Conservation (phyloP, 257 asterid genomes). For the Ballota nigra region DNA sequence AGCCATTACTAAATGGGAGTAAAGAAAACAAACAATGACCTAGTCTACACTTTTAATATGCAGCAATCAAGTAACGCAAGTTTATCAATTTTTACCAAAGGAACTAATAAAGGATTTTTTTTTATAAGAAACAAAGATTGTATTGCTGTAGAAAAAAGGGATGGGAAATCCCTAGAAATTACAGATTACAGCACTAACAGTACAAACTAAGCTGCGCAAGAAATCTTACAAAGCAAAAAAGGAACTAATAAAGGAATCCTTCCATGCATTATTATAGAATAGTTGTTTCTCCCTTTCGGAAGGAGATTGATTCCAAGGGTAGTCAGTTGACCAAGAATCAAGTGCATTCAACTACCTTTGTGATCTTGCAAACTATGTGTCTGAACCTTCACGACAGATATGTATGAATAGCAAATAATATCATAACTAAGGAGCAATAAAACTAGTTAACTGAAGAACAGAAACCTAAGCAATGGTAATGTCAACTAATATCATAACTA, state of each 20-base stretch:
- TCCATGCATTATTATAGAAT: neutral
- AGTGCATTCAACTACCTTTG: neutral
- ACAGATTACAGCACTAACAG: no score
- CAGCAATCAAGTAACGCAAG: neutral
- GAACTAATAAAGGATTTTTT: no score
- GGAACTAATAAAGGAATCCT: neutral
- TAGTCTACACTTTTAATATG: neutral
- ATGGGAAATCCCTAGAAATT: no score
- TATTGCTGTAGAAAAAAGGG: no score
- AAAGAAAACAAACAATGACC: neutral
- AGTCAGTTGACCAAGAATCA: neutral
- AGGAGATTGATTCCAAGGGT: neutral
- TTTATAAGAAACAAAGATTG: no score
- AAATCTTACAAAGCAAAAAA: no score
- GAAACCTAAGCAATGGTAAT: neutral
- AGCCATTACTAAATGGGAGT: neutral
- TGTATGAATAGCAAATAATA: neutral
- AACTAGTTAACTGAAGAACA: neutral
- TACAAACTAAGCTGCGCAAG: no score
- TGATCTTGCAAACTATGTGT: slow-evolving; percentile 4
- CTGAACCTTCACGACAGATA: neutral
- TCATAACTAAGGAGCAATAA: neutral
- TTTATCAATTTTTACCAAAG: neutral
- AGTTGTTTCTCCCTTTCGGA: neutral
- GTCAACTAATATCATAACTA: neutral